Conservation (phyloP, 768 basidiomycete genomes). For the Russula lepida region DNA sequence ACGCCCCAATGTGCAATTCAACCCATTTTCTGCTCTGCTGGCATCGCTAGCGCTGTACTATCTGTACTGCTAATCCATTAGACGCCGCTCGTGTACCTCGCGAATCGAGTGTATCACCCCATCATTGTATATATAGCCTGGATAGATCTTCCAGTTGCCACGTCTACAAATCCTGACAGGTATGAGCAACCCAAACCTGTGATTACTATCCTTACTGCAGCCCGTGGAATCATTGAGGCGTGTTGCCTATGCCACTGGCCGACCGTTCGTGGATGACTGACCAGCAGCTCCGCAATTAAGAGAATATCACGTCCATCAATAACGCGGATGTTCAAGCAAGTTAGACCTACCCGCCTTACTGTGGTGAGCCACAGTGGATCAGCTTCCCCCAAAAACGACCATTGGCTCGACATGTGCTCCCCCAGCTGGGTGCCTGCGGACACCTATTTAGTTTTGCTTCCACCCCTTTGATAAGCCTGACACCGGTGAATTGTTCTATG, state of each 20-base stretch:
- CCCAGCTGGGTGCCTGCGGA: neutral
- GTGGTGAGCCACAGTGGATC: too few relatives aligned
- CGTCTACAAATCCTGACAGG: neutral
- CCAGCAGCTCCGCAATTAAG: neutral
- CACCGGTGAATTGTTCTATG: neutral
- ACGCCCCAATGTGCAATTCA: conserved; percentile 1
- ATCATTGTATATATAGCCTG: neutral
- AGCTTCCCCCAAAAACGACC: too few relatives aligned
- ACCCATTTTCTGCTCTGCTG: neutral
- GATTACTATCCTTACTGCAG: neutral
- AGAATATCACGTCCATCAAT: too few relatives aligned
- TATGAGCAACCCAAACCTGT: neutral
- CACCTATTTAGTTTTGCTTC: neutral
- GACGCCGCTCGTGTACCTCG: neutral
- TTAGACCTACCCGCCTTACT: neutral
- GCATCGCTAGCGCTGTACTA: conserved; percentile 1
- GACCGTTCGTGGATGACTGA: neutral
- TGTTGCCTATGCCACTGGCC: neutral
- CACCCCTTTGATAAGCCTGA: neutral
- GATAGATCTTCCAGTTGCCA: neutral
- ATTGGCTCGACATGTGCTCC: too few relatives aligned
- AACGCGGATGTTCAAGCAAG: neutral
- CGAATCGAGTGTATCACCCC: neutral
- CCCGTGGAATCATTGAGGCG: neutral
- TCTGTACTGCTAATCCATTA: conserved; percentile 7